Conservation (phyloP, 768 basidiomycete species). For the Hericium rajendrae region DNA sequence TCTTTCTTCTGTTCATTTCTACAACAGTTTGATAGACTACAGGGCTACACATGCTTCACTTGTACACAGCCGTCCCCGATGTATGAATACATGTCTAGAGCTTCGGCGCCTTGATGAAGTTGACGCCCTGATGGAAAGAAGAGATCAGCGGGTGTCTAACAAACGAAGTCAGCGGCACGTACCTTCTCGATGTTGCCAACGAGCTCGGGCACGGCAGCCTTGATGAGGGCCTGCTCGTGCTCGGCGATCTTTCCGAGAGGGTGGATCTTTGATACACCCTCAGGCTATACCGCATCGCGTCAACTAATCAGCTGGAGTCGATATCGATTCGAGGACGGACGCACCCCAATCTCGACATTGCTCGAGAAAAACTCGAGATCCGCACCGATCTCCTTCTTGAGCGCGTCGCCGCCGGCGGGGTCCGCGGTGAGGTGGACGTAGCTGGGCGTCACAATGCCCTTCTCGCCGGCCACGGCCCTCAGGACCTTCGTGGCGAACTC, state of each 20-base stretch:
- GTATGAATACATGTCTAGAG: background rate
- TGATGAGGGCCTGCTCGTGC: conserved; percentile 67
- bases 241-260: conserved; percentile 68
- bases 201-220: conserved; percentile 77
- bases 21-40: too few species aligned
- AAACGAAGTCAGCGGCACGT: conserved; percentile 11
- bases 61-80: too few species aligned
- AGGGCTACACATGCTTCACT: too few species aligned
- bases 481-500: conserved; percentile 81
- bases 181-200: conserved; percentile 63
- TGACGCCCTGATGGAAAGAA: background rate
- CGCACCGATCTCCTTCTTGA: conserved; percentile 68
- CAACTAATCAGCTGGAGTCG: conserved; percentile 3
- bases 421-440: conserved; percentile 78
- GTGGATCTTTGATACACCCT: conserved; percentile 76
- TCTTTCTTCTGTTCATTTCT: too few species aligned
- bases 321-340: background rate
- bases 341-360: conserved; percentile 81
- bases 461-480: conserved; percentile 79
- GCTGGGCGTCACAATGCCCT: conserved; percentile 74
- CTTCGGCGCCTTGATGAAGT: conserved; percentile 10
- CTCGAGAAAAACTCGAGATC: conserved; percentile 84
- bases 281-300: conserved; percentile 35
- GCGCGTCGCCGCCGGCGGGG: conserved; percentile 54
- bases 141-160: background rate